Conservation (phyloP, 179 eudicot genomes). For the Amaranthus tricolor region DNA sequence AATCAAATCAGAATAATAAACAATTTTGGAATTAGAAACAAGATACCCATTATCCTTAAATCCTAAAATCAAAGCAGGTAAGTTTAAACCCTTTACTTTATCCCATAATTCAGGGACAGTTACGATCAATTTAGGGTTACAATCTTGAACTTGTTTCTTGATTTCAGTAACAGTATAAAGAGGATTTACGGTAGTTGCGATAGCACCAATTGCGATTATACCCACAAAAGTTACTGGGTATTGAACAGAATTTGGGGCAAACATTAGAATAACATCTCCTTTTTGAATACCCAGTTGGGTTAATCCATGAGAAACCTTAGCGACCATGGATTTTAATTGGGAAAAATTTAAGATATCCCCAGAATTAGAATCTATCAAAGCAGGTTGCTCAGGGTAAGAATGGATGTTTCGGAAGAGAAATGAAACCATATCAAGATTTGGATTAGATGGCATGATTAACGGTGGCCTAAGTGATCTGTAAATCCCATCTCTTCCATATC, state of each 20-base stretch:
- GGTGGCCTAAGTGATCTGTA: constrained; percentile 58
- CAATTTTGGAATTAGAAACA: constrained; percentile 18
- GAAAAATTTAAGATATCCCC: constrained; percentile 48
- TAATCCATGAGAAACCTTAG: constrained; percentile 46
- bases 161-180: constrained; percentile 53
- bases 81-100: constrained; percentile 42
- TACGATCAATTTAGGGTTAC: constrained; percentile 47
- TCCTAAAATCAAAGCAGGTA: constrained; percentile 42
- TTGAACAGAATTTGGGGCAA: constrained; percentile 69
- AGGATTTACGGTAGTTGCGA: constrained; percentile 71
- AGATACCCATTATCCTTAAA: neutral
- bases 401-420: constrained; percentile 57
- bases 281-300: constrained; percentile 42
- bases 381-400: constrained; percentile 46
- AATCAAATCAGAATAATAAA: constrained; percentile 35
- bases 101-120: constrained; percentile 44
- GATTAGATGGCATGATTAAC: constrained; percentile 31
- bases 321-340: constrained; percentile 46
- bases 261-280: constrained; percentile 62
- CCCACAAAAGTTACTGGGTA: constrained; percentile 56
- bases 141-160: constrained; percentile 58
- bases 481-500: constrained; percentile 55
- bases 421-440: constrained; percentile 43
- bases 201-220: constrained; percentile 56
- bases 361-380: constrained; percentile 58